Evolutionary conservation across 1,284 basidiomycete species (phyloP), one percentile per base, ranked within the genome.

Genomic region (Coriolopsis trogii): DNA sequence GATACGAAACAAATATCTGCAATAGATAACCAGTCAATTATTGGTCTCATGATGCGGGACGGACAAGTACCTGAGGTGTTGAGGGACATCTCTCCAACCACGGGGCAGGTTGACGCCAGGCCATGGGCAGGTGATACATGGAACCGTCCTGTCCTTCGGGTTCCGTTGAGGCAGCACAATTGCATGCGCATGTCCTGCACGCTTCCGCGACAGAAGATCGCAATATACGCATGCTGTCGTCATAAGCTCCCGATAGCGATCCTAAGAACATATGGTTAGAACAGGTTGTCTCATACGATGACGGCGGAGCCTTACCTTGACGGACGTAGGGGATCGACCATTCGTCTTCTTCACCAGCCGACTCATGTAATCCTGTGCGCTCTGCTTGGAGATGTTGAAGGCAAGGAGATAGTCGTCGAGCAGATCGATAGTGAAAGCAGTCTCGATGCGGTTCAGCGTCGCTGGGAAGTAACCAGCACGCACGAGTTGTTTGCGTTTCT

Each of bases 221-320:
- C 36, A 20, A n/a, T 40, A 39, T 1, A 46, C 24, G 2, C 45
- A 10, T 20, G 45, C 10, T 9, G 37, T 21, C 3, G n/a, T 9
- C 36, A 46, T 6, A 29, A 46, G 31, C 20, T 31, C 37, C 6
- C 20, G 36, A 31, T 46, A 46, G 4, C 45, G 45, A 23, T 46
- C 37, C 45, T 46, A 18, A 18, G 25, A 2, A 13, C 6, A 6
- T 12, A 33, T 33, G 31, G 31, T 12, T 9, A 33, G 31, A 33
- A n/a, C n/a, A n/a, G n/a, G n/a, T n/a, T n/a, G n/a, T n/a, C n/a
- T n/a, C n/a, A n/a, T n/a, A n/a, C n/a, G n/a, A n/a, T n/a, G n/a
- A n/a, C n/a, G n/a, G n/a, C n/a, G n/a, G n/a, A n/a, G n/a, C n/a
- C n/a, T n/a, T n/a, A n/a, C n/a, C n/a, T n/a, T n/a, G n/a, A n/a